Base-by-base conservation (phyloP, 2,329 filamentous ascomycete species). In the Aphanocladium album region DNA sequence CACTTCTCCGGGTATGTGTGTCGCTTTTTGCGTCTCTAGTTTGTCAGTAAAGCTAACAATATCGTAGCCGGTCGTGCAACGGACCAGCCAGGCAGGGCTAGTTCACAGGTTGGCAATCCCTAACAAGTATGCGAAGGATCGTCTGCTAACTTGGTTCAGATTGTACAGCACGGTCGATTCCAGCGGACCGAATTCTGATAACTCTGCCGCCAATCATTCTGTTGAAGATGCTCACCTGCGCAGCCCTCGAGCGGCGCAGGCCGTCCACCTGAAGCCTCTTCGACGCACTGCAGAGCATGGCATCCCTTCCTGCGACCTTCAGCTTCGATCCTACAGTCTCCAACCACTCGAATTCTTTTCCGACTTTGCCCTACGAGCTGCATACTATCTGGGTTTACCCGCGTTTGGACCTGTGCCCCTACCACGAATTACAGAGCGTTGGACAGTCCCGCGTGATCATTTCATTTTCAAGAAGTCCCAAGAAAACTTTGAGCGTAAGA, bases 391-490 rank as follows among this genome's bases (percentile, higher is more conserved):
- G 46, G 86, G 89, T 19, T 86, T 99, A 2, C 89, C 92, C 11
- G 92, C 92, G 2, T 89, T 85, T 51, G 95, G 95, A 0, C 93
- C 95, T 6, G 81, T 95, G 6, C 91, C 93, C 12, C 80, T 99
- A 19, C 95, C 95, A 1, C 86, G 89, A 61, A 91, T 93, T 65
- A 89, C 85, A 17, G 91, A 99, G 79, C 86, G 93, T 68, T 99
- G 95, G 95, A 98, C 95, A 1, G 92, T 98, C 2, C 91, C 92
- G 11, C 85, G 86, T 69, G 86, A 86, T 70, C 89, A 90, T 73
- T 99, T 99, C 79, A 91, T 97, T 66, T 90, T 91, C 80, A 99
- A 98, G 79, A 99, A 99, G 78, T 89, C 86, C 41, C 93, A 99
- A 76, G 95, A 99, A 78, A 99, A 99, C 76, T 99, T 96, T 71